These are phyloP conservation scores for Phytophthora cryptogea DNA, from an alignment of 352 stramenopile species.

Conservation along the genomic window DNA sequence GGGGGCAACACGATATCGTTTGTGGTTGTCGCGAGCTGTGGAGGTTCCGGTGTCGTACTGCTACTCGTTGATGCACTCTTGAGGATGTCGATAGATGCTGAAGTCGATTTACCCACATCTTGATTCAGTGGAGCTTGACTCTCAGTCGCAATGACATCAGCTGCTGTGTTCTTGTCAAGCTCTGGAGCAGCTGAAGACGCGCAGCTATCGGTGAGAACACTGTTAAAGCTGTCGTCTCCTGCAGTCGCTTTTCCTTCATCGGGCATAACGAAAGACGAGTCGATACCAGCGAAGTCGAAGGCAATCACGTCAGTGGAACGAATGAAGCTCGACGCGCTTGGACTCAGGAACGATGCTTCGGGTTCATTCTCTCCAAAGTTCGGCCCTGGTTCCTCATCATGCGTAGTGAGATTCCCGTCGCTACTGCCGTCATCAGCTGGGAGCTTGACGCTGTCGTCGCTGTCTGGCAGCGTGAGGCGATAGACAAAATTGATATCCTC, in stretches of 20 bases:
- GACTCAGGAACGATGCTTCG: slow-evolving; percentile 17
- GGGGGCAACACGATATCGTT: not conserved
- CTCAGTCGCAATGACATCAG: not conserved
- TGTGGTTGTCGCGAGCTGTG: not conserved
- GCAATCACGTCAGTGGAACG: slow-evolving; percentile 11
- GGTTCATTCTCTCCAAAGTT: slow-evolving; percentile 4
- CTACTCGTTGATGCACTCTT: not conserved
- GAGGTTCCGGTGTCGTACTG: not conserved
- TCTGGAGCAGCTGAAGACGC: not conserved
- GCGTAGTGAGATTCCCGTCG: not conserved
- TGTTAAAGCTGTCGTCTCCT: slow-evolving; percentile 13
- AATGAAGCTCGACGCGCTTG: slow-evolving; percentile 23
- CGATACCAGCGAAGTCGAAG: slow-evolving; percentile 9
- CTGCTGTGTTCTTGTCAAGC: not conserved
- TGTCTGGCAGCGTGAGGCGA: not conserved
- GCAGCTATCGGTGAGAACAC: slow-evolving; percentile 17
- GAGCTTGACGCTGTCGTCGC: not conserved
- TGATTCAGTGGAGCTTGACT: not conserved
- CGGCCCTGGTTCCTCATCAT: not conserved
- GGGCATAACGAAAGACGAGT: slow-evolving; percentile 25
- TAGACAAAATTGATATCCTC: not conserved
- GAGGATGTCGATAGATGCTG: not conserved
- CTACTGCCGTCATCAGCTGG: not conserved
- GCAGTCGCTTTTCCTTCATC: slow-evolving; percentile 1
- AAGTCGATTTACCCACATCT: not conserved